phyloP scores from a whole-genome alignment of 2,329 filamentous ascomycete species.

The Exophiala calicioides region DNA sequence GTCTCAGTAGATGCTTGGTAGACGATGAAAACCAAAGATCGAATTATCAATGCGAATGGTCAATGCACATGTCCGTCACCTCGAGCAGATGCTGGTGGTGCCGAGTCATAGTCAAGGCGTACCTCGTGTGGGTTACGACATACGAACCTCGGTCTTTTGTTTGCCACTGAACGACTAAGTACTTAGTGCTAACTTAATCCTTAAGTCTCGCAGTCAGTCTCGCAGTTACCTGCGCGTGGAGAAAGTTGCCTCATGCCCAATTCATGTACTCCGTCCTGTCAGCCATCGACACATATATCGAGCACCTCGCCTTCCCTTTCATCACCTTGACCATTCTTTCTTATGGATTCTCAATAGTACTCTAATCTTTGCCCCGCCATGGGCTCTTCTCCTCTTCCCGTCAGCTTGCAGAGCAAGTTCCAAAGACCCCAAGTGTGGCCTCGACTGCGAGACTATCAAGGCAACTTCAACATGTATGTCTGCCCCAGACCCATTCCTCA shows the following conservation, averaged over 20 bases:
- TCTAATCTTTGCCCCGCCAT: conserved; percentile 32
- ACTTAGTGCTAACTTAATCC: no score
- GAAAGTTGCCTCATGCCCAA: no score
- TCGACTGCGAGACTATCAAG: conserved; percentile 37
- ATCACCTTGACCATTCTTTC: conserved; percentile 6
- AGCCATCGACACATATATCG: not conserved
- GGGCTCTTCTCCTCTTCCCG: conserved; percentile 44
- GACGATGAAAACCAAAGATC: no score
- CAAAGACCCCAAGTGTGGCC: conserved; percentile 38
- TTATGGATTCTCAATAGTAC: conserved; percentile 21
- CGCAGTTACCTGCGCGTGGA: no score
- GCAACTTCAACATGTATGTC: conserved; percentile 49
- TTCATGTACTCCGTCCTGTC: no score
- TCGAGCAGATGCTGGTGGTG: not conserved
- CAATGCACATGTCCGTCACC: not conserved
- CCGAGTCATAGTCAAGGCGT: not conserved
- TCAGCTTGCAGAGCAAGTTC: conserved; percentile 48
- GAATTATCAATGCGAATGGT: no score
- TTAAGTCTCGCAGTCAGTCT: no score
- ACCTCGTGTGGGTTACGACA: conserved; percentile 15
- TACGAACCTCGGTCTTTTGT: conserved; percentile 15
- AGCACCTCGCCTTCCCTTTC: not conserved
- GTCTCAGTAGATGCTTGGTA: conserved; percentile 15
- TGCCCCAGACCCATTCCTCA: not conserved
- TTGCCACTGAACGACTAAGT: no score